phyloP scores from a whole-genome alignment of 805 yeast species.

The Dipodascopsis uninucleata region DNA sequence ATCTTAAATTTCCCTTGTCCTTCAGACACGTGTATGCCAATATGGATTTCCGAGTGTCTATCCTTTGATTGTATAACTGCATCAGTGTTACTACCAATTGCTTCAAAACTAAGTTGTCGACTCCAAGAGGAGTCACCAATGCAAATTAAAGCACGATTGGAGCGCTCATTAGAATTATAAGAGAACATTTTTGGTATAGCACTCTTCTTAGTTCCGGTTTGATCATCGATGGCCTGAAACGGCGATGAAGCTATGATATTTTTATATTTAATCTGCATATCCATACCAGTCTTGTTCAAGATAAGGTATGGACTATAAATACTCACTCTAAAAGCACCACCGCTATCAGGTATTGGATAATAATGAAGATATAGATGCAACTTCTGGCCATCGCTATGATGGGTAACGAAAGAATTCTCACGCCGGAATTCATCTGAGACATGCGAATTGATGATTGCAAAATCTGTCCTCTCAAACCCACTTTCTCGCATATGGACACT shows the following conservation, averaged over 20 bases:
- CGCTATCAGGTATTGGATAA: constrained; percentile 44
- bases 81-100: constrained; percentile 77
- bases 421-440: constrained; percentile 53
- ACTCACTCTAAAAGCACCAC: constrained; percentile 60
- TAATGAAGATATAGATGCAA: constrained; percentile 65
- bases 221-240: constrained; percentile 30
- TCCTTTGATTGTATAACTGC: constrained; percentile 40
- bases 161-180: constrained; percentile 58
- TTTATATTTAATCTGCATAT: constrained; percentile 54
- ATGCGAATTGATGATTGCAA: constrained; percentile 59
- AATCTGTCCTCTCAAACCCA: constrained; percentile 63
- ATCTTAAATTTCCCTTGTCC: constrained; percentile 81
- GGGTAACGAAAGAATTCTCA: constrained; percentile 52
- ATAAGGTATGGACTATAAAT: constrained; percentile 84
- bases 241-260: constrained; percentile 50
- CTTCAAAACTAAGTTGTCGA: constrained; percentile 74
- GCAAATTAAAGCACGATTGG: constrained; percentile 61
- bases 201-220: constrained; percentile 32
- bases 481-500: constrained; percentile 54
- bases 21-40: constrained; percentile 72
- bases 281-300: constrained; percentile 72
- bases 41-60: constrained; percentile 52
- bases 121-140: constrained; percentile 72
- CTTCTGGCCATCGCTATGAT: constrained; percentile 62
- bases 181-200: constrained; percentile 78